Base-by-base conservation (phyloP, 2,329 filamentous ascomycete genomes). In the Aspergillus versicolor region DNA sequence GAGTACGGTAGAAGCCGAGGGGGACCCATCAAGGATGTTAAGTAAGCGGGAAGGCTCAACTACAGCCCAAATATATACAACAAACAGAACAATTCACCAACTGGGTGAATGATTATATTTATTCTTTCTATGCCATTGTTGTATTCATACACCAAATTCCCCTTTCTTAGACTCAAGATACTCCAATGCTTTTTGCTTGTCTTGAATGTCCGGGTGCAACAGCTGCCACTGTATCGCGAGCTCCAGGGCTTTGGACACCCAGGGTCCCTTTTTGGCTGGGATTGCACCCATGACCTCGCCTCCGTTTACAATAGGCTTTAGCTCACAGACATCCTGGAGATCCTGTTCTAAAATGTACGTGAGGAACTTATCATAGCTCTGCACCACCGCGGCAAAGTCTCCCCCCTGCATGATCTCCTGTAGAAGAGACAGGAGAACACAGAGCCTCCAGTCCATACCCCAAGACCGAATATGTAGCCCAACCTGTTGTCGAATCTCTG, bases 171-270 rank as follows among this genome's bases (percentile, higher is more conserved):
- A 71, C 46, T 75, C 72, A 22, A 91, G 81, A 66, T 87, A 84
- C 46, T 86, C 81, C 52, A 91, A 75, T 1, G 82, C 87, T 3
- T 78, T 82, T 6, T 72, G 66, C 30, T 81, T 75, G 60, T 92
- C 88, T 3, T 81, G 84, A 56, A 78, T 79, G 4, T 80, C 80
- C 0, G 92, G 91, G 68, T 97, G 86, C 38, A 90, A 83, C 52
- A 97, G 82, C 74, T 97, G 94, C 92, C 92, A 97, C 59, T 87
- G 86, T 73, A 95, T 84, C 59, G 91, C 89, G 4, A 92, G 79
- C 32, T 95, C 88, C 46, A 96, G 77, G 3, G 92, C 92, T 45
- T 82, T 81, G 53, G 85, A 85, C 82, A 95, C 89, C 93, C 93
- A 97, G n/a, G 81, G 86, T 0, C 90, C 88, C 61, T 85, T 86